These are phyloP conservation scores for Neurospora sp. DNA, from an alignment of 495 filamentous ascomycete species.

Conservation along the genomic window DNA sequence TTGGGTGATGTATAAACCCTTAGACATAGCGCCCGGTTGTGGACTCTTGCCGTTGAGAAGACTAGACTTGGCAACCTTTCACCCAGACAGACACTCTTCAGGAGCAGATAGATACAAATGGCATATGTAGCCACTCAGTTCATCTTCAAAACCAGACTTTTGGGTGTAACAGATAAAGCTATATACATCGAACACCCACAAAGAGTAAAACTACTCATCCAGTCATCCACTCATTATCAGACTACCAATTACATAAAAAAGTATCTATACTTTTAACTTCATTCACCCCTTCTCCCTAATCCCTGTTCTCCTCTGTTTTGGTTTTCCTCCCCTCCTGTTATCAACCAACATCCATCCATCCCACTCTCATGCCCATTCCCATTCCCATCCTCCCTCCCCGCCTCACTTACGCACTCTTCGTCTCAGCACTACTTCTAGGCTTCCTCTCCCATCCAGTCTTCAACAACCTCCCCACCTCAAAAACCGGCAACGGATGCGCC, in stretches of 20 bases:
- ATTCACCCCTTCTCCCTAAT: not conserved
- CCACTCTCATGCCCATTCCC: not conserved
- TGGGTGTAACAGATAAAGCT: not conserved
- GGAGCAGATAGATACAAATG: not conserved
- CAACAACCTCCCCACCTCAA: slow-evolving; percentile 67
- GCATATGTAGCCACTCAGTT: not conserved
- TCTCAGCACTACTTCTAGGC: slow-evolving; percentile 23
- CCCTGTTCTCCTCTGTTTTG: not conserved
- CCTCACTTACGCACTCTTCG: slow-evolving; percentile 20
- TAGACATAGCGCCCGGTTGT: too few species aligned
- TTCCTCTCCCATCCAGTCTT: slow-evolving; percentile 83
- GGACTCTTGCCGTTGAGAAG: too few species aligned
- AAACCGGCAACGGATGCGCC: slow-evolving; percentile 82
- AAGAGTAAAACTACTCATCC: not conserved
- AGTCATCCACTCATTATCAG: not conserved
- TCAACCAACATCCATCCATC: not conserved
- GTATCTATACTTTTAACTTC: not conserved
- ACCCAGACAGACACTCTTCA: too few species aligned
- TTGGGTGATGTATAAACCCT: too few species aligned
- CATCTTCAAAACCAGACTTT: not conserved
- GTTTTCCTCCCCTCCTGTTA: not conserved
- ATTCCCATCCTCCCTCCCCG: not conserved
- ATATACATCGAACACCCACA: not conserved
- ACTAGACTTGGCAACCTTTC: too few species aligned
- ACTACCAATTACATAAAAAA: not conserved